A percentile compares a stretch with the other conserved stretches of the same genome.
phyloP scores from a whole-genome alignment of 371 early-diverging fungal genomes.

The Actinomortierella wolfii region DNA sequence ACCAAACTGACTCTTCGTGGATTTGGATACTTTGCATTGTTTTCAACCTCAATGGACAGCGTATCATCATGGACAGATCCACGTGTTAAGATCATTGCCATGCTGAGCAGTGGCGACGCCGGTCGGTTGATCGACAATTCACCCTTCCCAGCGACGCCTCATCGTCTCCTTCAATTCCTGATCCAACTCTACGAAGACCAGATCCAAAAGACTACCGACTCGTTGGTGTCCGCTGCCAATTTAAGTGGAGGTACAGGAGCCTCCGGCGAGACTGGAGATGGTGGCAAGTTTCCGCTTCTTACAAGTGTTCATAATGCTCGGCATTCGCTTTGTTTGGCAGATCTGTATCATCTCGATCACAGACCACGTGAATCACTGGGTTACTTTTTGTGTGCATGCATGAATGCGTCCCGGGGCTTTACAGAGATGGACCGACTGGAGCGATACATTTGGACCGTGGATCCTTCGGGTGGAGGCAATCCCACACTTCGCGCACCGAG shows the following conservation, averaged over 20 bases:
- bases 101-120: conserved; percentile 25
- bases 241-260: too few species aligned
- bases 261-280: too few species aligned
- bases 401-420: conserved; percentile 33
- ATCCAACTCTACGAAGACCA: conserved; percentile 31
- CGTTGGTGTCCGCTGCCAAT: too few species aligned
- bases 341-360: conserved; percentile 35
- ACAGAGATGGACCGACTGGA: conserved; percentile 23
- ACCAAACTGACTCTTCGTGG: conserved; percentile 36
- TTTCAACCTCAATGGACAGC: conserved; percentile 44
- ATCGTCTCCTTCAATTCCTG: conserved; percentile 20
- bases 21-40: conserved; percentile 43
- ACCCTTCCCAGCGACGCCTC: conserved; percentile 12
- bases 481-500: too few species aligned
- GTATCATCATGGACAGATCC: conserved; percentile 37
- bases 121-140: conserved; percentile 16
- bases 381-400: conserved; percentile 33
- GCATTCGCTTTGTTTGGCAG: conserved; percentile 29
- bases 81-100: conserved; percentile 31
- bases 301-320: too few species aligned
- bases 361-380: conserved; percentile 32
- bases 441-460: conserved; percentile 22
- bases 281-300: too few species aligned
- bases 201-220: conserved; percentile 23
- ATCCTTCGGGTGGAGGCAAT: too few species aligned